Conservation (phyloP, 2,329 filamentous ascomycete species). For the Aspergillus viridinutans region DNA sequence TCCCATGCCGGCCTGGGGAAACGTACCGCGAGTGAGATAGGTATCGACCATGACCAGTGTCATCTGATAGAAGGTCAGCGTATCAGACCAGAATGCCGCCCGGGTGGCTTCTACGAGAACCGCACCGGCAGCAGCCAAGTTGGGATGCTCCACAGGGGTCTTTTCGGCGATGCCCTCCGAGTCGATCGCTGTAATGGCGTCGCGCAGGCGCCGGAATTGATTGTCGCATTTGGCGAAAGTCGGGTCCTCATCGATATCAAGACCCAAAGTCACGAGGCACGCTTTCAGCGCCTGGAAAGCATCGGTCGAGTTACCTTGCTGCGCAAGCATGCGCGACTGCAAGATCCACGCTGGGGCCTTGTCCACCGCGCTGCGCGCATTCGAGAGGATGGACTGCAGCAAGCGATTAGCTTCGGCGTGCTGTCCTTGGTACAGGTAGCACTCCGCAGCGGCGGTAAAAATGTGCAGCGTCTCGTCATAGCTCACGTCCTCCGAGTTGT, state of each 20-base stretch:
- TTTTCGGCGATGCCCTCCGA: too few relatives aligned
- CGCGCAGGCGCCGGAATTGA: too few relatives aligned
- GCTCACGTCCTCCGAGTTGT: constrained; percentile 64
- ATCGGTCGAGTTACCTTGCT: constrained; percentile 3
- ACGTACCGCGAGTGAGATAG: constrained; percentile 37
- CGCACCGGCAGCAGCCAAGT: constrained; percentile 45
- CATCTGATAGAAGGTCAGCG: constrained; percentile 56
- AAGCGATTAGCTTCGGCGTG: constrained; percentile 63
- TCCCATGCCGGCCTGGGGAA: constrained; percentile 51
- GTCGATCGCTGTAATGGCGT: too few relatives aligned
- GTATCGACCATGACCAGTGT: constrained; percentile 55
- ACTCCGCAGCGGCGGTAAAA: constrained; percentile 75
- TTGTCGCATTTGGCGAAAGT: too few relatives aligned
- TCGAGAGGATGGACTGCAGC: constrained; percentile 63
- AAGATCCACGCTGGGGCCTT: constrained; percentile 81
- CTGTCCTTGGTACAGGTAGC: constrained; percentile 73
- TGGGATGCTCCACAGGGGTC: constrained; percentile 28
- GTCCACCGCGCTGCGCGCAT: constrained; percentile 69
- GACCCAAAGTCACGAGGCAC: not conserved
- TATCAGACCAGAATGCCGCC: constrained; percentile 59
- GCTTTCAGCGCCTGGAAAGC: constrained; percentile 3
- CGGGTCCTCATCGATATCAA: too few relatives aligned
- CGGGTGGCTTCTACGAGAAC: constrained; percentile 56
- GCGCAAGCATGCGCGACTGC: constrained; percentile 5
- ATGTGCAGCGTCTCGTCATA: constrained; percentile 84